Evolutionary conservation across 805 yeast genomes (phyloP).

Genomic region (Suhomyces faveliae): DNA sequence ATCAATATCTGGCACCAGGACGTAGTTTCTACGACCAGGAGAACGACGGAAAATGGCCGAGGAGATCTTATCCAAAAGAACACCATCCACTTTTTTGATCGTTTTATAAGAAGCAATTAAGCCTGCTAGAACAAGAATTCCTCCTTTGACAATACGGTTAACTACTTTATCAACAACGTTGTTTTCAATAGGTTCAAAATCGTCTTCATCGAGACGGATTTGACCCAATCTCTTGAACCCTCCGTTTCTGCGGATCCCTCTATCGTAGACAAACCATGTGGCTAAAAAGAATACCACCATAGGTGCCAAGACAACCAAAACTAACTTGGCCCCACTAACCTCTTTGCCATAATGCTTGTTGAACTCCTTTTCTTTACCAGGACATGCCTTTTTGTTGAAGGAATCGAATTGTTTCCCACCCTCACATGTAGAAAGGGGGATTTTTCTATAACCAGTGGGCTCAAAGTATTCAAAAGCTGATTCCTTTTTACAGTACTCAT

Average conservation of each 20-base stretch:
- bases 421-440: slow-evolving; percentile 81
- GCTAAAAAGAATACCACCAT: slow-evolving; percentile 52
- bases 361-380: slow-evolving; percentile 76
- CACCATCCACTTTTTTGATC: slow-evolving; percentile 30
- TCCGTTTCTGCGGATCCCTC: slow-evolving; percentile 77
- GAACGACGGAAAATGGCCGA: slow-evolving; percentile 33
- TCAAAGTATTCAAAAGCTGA: slow-evolving; percentile 69
- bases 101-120: slow-evolving; percentile 35
- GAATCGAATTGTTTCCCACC: slow-evolving; percentile 76
- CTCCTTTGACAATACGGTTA: slow-evolving; percentile 57
- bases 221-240: slow-evolving; percentile 80
- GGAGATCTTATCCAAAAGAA: slow-evolving; percentile 30
- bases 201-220: slow-evolving; percentile 75
- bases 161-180: slow-evolving; percentile 58
- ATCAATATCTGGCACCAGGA: slow-evolving; percentile 38
- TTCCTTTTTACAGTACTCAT: slow-evolving; percentile 56
- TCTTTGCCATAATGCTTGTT: slow-evolving; percentile 51
- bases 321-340: slow-evolving; percentile 52
- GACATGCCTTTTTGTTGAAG: slow-evolving; percentile 71
- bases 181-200: slow-evolving; percentile 58
- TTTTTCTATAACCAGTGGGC: slow-evolving; percentile 89
- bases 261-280: slow-evolving; percentile 69
- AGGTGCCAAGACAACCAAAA: slow-evolving; percentile 58
- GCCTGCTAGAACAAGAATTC: slow-evolving; percentile 48
- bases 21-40: slow-evolving; percentile 41